Conservation (phyloP, 2,329 filamentous ascomycete species). For the Colletotrichum chrysophilum region DNA sequence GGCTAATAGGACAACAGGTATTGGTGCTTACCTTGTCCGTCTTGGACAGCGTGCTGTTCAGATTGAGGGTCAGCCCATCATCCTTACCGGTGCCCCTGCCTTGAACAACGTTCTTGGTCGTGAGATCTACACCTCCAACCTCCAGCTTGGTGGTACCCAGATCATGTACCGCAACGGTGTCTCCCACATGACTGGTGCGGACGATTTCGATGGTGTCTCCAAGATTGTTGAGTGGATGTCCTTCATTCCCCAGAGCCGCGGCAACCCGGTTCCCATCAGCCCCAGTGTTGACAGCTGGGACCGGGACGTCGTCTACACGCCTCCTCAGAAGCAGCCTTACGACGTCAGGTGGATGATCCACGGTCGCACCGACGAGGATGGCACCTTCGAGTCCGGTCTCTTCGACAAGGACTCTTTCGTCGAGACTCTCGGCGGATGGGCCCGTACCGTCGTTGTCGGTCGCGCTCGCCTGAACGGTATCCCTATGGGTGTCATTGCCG, state of each 20-base stretch:
- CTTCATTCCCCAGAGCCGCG: slow-evolving; percentile 95
- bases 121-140: slow-evolving; percentile 98
- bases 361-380: slow-evolving; percentile 84
- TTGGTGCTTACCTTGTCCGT: slow-evolving; percentile 97
- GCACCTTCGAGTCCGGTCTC: slow-evolving; percentile 79
- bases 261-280: slow-evolving; percentile 89
- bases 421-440: slow-evolving; percentile 96
- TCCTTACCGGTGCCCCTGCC: slow-evolving; percentile 94
- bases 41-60: slow-evolving; percentile 98
- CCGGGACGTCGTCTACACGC: slow-evolving; percentile 86
- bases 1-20: slow-evolving; percentile 61
- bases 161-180: slow-evolving; percentile 99
- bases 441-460: slow-evolving; percentile 93
- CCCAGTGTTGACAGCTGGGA: slow-evolving; percentile 89
- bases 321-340: slow-evolving; percentile 82
- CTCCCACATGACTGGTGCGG: slow-evolving; percentile 96
- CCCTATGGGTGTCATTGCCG: slow-evolving; percentile 96
- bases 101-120: slow-evolving; percentile 98
- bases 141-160: slow-evolving; percentile 99
- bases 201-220: slow-evolving; percentile 96
- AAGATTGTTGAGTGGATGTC: slow-evolving; percentile 99
- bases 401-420: slow-evolving; percentile 98
- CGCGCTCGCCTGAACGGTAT: slow-evolving; percentile 97
- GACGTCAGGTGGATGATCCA: slow-evolving; percentile 94
- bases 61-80: slow-evolving; percentile 98